A percentile compares a stretch with the other conserved stretches of the same genome.
phyloP scores from a whole-genome alignment of 768 basidiomycete species.

The Roridomyces roridus region DNA sequence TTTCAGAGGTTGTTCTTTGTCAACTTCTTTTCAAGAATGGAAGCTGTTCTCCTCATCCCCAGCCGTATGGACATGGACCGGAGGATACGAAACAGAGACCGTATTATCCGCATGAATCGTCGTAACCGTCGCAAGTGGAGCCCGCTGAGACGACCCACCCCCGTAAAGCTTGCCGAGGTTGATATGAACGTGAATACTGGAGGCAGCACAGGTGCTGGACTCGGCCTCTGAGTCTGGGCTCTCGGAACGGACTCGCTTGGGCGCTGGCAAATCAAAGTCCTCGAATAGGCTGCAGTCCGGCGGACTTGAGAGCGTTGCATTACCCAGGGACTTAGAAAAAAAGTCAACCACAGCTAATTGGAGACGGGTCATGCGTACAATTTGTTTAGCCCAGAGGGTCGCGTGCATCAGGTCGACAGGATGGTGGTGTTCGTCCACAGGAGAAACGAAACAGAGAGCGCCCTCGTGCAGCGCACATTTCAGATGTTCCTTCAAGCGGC shows the following conservation, averaged over 20 bases:
- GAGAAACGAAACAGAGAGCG: constrained; percentile 4
- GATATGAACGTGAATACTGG: constrained; percentile 2
- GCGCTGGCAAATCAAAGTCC: background rate
- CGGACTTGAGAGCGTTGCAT: constrained; percentile 3
- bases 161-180: too few species aligned
- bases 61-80: too few species aligned
- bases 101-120: too few species aligned
- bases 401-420: constrained; percentile 2
- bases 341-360: background rate
- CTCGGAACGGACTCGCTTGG: background rate
- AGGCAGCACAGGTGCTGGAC: constrained; percentile 3
- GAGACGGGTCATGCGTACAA: constrained; percentile 6
- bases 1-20: too few species aligned
- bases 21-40: too few species aligned
- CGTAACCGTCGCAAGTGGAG: too few species aligned
- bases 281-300: constrained; percentile 11
- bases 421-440: constrained; percentile 5
- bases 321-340: background rate
- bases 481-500: constrained; percentile 3
- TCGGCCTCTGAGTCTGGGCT: background rate
- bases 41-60: too few species aligned
- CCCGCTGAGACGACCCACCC: too few species aligned
- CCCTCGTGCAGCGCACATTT: constrained; percentile 4
- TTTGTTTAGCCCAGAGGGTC: constrained; percentile 9
- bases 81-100: too few species aligned